Evolutionary conservation across 1,139 yeast species (phyloP), one percentile per base, ranked within the genome.

Genomic region (Pichia norvegensis): DNA sequence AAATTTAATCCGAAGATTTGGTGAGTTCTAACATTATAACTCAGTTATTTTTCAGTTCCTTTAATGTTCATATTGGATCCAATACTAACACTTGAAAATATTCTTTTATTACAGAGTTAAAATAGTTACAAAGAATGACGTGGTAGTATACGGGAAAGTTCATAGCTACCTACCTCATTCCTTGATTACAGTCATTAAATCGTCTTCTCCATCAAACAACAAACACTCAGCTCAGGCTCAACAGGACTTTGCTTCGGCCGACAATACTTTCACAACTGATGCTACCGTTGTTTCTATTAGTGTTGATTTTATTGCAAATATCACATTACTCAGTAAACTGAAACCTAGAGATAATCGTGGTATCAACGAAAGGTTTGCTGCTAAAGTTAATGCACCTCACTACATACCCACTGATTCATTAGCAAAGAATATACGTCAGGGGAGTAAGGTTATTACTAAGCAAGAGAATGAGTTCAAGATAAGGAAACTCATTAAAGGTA

Each of bases 91-190:
- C 13, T 20, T 10, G 10, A n/a, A 11, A 3, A 6, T 10, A 16
- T 16, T 20, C 11, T 20, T 19, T 19, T 59, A 56, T 41, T 59
- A 62, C 48, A 80, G 81, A 57, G 85, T 85, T 49, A 75, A 70
- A 58, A 70, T 83, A 43, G 74, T 76, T 8, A 83, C 85, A 41
- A 67, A 74, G 11, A 66, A 79, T 42, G 88, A 81, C 57, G 72
- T 73, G 40, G 67, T 69, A 11, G 69, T 79, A 46, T 68, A 69
- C 13, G 95, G 94, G 1, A 67, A 73, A 36, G 73, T 85, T 33
- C 81, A 79, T 61, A 74, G 87, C 9, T 80, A 74, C 60, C 77
- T 72, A 50, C 68, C 74, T 3, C 58, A 65, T 10, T 65, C 72
- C 3, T 25, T 42, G n/a, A 17, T 47, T 17, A 47, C 50, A 17